These are phyloP conservation scores for Elaphomyces granulatus DNA, from an alignment of 495 filamentous ascomycete genomes.

Conservation along the genomic window DNA sequence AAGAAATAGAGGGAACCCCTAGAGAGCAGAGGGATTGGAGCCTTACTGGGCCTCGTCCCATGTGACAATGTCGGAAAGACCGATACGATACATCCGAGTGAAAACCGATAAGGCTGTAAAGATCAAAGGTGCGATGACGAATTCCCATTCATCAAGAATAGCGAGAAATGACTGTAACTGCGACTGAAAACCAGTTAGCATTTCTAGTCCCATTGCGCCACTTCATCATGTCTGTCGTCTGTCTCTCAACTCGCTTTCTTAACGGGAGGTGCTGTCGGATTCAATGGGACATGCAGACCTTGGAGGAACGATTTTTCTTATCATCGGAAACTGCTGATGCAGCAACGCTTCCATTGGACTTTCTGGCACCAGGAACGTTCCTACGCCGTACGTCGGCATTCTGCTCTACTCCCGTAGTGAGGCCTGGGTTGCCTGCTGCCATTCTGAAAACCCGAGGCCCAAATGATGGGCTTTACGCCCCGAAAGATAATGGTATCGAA, in stretches of 20 bases:
- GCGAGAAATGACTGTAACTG: constrained; percentile 36
- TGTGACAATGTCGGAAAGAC: constrained; percentile 86
- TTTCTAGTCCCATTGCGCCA: no score
- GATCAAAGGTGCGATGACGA: constrained; percentile 71
- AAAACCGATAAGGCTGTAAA: constrained; percentile 85
- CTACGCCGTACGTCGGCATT: constrained; percentile 59
- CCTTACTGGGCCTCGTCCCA: constrained; percentile 97
- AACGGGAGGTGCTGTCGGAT: not conserved
- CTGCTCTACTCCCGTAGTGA: constrained; percentile 52
- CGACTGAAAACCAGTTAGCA: constrained; percentile 2
- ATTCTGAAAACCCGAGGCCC: constrained; percentile 10
- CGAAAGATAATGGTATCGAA: not conserved
- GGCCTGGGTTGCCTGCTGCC: constrained; percentile 22
- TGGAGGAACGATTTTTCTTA: constrained; percentile 44
- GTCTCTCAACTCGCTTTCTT: not conserved
- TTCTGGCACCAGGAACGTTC: constrained; percentile 46
- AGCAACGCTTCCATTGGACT: constrained; percentile 20
- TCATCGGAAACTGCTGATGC: constrained; percentile 32
- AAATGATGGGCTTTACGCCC: not conserved
- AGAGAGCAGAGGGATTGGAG: constrained; percentile 2
- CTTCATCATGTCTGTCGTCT: no score
- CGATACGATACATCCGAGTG: constrained; percentile 91
- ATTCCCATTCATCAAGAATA: constrained; percentile 66
- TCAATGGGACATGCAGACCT: constrained; percentile 14
- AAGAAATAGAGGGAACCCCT: not conserved